Conservation (phyloP, 2,329 filamentous ascomycete genomes). For the Tolypocladium tundrense region DNA sequence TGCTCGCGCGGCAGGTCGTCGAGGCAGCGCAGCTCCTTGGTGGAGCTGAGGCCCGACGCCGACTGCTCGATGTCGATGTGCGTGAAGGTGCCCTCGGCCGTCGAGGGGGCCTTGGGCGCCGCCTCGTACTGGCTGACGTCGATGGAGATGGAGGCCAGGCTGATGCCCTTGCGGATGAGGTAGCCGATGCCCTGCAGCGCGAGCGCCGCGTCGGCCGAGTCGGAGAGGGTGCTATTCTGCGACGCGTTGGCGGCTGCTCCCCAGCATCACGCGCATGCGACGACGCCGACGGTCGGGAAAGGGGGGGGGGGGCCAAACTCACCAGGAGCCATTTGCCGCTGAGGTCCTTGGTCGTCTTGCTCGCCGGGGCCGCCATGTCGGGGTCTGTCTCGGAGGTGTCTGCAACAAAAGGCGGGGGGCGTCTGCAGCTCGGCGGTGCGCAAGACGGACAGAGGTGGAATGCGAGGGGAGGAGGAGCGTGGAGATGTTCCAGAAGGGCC, state of each 20-base stretch:
- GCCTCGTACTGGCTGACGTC: constrained; percentile 45
- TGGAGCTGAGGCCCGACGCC: constrained; percentile 62
- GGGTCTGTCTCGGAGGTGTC: not conserved
- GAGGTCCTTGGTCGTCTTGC: constrained; percentile 57
- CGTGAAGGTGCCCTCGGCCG: constrained; percentile 29
- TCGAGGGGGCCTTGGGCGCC: constrained; percentile 28
- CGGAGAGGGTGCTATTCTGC: constrained; percentile 68
- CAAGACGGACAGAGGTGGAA: not conserved
- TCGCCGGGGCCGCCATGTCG: constrained; percentile 61
- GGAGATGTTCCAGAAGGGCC: not conserved
- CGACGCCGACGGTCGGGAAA: not conserved
- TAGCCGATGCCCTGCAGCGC: constrained; percentile 62
- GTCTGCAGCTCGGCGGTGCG: not conserved
- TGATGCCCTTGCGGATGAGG: constrained; percentile 62
- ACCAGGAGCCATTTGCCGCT: constrained; percentile 63
- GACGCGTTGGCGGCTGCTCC: not conserved
- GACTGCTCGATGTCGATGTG: constrained; percentile 66
- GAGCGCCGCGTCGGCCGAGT: constrained; percentile 58
- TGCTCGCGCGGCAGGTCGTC: constrained; percentile 50
- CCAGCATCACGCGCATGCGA: not conserved
- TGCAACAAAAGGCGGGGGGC: not conserved
- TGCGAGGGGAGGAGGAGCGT: not conserved
- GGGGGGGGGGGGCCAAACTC: constrained; percentile 15
- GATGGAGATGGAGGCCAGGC: constrained; percentile 58
- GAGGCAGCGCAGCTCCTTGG: constrained; percentile 41